phyloP scores from a whole-genome alignment of 164 flowering plant species.

The Saururus chinensis region DNA sequence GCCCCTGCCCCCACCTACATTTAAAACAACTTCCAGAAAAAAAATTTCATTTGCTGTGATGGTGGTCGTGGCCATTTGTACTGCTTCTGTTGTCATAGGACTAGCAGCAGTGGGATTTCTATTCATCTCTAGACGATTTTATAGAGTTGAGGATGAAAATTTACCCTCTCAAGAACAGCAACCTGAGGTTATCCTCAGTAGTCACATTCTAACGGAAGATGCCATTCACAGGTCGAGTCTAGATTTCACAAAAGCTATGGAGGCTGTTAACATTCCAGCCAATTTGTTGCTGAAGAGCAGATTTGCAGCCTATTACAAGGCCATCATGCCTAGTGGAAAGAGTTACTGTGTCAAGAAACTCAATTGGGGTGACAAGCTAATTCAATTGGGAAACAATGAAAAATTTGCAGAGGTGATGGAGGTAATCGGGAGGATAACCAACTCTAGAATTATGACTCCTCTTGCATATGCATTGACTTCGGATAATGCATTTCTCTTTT shows the following conservation, averaged over 20 bases:
- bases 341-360: slow-evolving; percentile 65
- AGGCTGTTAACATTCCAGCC: slow-evolving; percentile 28
- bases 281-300: slow-evolving; percentile 46
- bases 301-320: slow-evolving; percentile 61
- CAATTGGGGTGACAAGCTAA: slow-evolving; percentile 60
- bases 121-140: slow-evolving; percentile 24
- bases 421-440: slow-evolving; percentile 44
- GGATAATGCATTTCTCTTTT: slow-evolving; percentile 56
- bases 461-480: slow-evolving; percentile 55
- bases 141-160: slow-evolving; percentile 23
- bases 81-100: slow-evolving; percentile 20
- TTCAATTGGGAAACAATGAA: slow-evolving; percentile 47
- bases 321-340: slow-evolving; percentile 53
- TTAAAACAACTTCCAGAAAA: slow-evolving; percentile 13
- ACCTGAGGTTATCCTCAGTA: slow-evolving; percentile 31
- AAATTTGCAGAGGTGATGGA: slow-evolving; percentile 47
- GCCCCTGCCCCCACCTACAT: not conserved
- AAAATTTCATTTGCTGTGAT: slow-evolving; percentile 14
- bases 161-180: slow-evolving; percentile 16
- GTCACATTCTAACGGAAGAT: slow-evolving; percentile 38
- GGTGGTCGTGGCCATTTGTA: slow-evolving; percentile 19
- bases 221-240: slow-evolving; percentile 40
- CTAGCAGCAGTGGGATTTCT: slow-evolving; percentile 14
- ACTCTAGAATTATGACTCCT: slow-evolving; percentile 62
- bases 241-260: slow-evolving; percentile 47